Evolutionary conservation across 371 early-diverging fungal species (phyloP), one percentile per base, ranked within the genome.

Genomic region (Circinella umbellata): DNA sequence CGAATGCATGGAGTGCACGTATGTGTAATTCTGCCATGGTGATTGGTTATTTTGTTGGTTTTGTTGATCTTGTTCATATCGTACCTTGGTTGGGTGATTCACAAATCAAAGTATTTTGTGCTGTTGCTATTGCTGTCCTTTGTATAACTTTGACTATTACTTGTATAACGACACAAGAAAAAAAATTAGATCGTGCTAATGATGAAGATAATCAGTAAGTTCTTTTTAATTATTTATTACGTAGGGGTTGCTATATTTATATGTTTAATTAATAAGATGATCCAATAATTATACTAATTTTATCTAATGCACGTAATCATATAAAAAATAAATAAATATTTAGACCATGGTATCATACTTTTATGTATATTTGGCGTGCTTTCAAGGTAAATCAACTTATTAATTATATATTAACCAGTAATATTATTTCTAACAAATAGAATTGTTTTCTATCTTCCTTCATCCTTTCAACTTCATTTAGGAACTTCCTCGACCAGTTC

Each of bases 1-100:
- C 89, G 1, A 92, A 87, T 73, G 91, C 92, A 0, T 92, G 90
- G 91, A 91, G 91, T n/a, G 90, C 89, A 5, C 84, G 90, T 51
- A 92, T 94, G 90, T 81, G 88, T 66, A 90, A 91, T 15, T 66
- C 89, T 4, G 92, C 93, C 11, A 92, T 89, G 76, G 87, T 92
- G 0, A 70, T 88, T 11, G 94, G 94, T 1, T 93, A 92, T 77
- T 88, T 90, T 72, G 85, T 87, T 4, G 88, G 90, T 1, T 85
- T 81, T 62, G 61, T 93, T n/a, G 88, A 93, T 76, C 81, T 93
- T 17, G 86, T 87, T 38, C 67, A 72, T 6, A 80, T 79, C n/a
- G 76, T 90, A 39, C 91, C 92, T 9, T 81, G 81, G 74, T 64
- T 93, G 38, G 91, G 91, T 7, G 80, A 86, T 18, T 76, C 88